These are phyloP conservation scores for Ochetophila trinervis DNA, from an alignment of 306 rosid genomes.

Conservation along the genomic window DNA sequence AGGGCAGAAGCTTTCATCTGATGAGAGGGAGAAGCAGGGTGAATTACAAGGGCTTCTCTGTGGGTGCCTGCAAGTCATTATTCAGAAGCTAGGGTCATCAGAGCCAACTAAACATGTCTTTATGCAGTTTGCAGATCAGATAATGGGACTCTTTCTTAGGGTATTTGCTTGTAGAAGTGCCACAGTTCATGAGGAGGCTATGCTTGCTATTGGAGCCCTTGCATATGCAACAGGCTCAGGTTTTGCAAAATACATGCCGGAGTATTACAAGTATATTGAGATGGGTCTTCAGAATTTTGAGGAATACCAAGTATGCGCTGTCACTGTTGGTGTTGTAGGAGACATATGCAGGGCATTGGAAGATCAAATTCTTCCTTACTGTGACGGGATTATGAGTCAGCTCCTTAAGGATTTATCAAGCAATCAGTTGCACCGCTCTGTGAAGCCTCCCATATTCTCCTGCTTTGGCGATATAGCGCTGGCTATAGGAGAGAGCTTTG, in stretches of 20 bases:
- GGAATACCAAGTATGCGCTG: conserved; percentile 89
- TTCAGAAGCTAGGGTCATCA: conserved; percentile 79
- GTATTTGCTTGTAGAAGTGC: conserved; percentile 89
- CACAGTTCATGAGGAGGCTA: conserved; percentile 91
- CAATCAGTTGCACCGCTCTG: conserved; percentile 83
- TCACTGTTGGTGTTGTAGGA: conserved; percentile 95
- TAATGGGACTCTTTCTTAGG: conserved; percentile 75
- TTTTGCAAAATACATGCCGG: conserved; percentile 78
- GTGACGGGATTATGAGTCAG: conserved; percentile 91
- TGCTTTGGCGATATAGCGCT: conserved; percentile 90
- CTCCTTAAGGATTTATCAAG: conserved; percentile 85
- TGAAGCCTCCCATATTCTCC: conserved; percentile 85
- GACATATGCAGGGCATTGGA: conserved; percentile 90
- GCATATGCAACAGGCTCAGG: conserved; percentile 76
- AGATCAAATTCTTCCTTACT: conserved; percentile 76
- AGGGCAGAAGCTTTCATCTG: conserved; percentile 73
- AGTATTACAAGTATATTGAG: conserved; percentile 72
- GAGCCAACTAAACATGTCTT: conserved; percentile 68
- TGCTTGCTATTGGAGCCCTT: conserved; percentile 95
- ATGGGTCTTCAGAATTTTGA: conserved; percentile 90
- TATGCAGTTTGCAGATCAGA: conserved; percentile 74
- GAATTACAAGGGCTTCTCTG: conserved; percentile 84
- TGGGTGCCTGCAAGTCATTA: conserved; percentile 86
- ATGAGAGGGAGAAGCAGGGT: conserved; percentile 72
- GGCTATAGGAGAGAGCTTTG: conserved; percentile 81